A percentile compares a stretch with the other conserved stretches of the same genome.
phyloP scores from a whole-genome alignment of 2,329 filamentous ascomycete species.

The Claviceps cyperi region DNA sequence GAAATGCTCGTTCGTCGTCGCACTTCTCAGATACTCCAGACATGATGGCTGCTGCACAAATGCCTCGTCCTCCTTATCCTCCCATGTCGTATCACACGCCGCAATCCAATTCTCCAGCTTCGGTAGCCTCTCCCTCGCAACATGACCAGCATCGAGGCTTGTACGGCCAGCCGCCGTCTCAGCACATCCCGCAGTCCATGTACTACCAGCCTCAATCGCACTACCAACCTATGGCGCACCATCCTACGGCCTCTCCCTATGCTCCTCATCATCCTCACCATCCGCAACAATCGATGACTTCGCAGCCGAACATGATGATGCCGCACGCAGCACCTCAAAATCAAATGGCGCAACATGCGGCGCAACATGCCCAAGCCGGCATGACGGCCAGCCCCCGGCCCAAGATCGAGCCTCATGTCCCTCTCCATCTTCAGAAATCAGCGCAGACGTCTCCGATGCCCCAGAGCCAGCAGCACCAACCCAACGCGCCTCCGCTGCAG shows the following conservation, averaged over 20 bases:
- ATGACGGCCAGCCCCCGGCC: slow-evolving; percentile 48
- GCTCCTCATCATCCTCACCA: slow-evolving; percentile 36
- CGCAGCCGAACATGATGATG: slow-evolving; percentile 54
- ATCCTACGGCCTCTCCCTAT: slow-evolving; percentile 46
- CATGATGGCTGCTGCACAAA: slow-evolving; percentile 51
- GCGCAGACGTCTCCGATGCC: slow-evolving; percentile 29
- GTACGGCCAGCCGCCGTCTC: slow-evolving; percentile 65
- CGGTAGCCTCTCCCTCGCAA: slow-evolving; percentile 74
- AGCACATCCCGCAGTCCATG: slow-evolving; percentile 68
- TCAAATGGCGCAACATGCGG: slow-evolving; percentile 43
- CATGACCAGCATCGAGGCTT: slow-evolving; percentile 83
- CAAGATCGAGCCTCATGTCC: slow-evolving; percentile 49
- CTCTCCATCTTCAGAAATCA: slow-evolving; percentile 44
- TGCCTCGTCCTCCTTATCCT: slow-evolving; percentile 70
- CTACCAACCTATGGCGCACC: slow-evolving; percentile 51
- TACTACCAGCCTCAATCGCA: slow-evolving; percentile 53
- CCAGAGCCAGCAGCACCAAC: slow-evolving; percentile 23
- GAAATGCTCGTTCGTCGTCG: neutral
- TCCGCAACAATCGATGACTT: slow-evolving; percentile 38
- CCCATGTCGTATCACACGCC: slow-evolving; percentile 86
- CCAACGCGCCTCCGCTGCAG: slow-evolving; percentile 24
- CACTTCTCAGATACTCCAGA: slow-evolving; percentile 38
- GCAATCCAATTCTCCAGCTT: slow-evolving; percentile 87
- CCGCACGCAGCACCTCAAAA: slow-evolving; percentile 43
- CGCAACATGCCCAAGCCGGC: slow-evolving; percentile 36